Evolutionary conservation across 352 stramenopile species (phyloP).

Genomic region (Globisporangium sylvaticum): DNA sequence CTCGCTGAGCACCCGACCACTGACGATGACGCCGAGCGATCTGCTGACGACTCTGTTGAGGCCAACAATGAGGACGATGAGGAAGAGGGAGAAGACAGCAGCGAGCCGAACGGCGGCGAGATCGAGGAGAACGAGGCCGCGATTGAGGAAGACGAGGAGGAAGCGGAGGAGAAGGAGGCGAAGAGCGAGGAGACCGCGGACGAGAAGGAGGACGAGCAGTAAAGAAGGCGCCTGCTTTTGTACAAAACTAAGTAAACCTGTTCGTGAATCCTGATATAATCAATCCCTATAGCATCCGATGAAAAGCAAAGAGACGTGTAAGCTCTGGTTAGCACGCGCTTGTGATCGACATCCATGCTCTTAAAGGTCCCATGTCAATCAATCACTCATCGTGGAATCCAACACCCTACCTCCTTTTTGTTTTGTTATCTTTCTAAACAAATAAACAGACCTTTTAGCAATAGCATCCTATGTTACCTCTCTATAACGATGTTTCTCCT

Average conservation of each 20-base stretch:
- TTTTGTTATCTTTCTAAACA: not conserved
- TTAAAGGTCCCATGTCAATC: too few relatives aligned
- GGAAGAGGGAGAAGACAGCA: not conserved
- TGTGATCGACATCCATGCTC: too few relatives aligned
- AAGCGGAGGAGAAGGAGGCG: not conserved
- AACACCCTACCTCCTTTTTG: not conserved
- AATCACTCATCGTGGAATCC: too few relatives aligned
- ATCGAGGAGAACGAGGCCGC: slow-evolving; percentile 8
- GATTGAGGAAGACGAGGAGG: slow-evolving; percentile 1
- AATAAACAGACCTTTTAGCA: not conserved
- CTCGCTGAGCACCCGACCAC: slow-evolving; percentile 8
- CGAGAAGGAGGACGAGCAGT: slow-evolving; percentile 8
- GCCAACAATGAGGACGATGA: not conserved
- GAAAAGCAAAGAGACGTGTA: not conserved
- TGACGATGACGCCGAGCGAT: not conserved
- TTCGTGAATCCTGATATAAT: not conserved
- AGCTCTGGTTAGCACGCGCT: not conserved
- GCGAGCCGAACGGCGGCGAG: not conserved
- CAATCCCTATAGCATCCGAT: not conserved
- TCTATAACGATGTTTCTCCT: not conserved
- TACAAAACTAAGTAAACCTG: not conserved
- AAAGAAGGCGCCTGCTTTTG: not conserved
- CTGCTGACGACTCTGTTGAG: not conserved
- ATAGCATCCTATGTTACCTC: not conserved
- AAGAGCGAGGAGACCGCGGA: slow-evolving; percentile 1